Conservation (phyloP, 2,329 filamentous ascomycete genomes). For the Alternaria triticina region DNA sequence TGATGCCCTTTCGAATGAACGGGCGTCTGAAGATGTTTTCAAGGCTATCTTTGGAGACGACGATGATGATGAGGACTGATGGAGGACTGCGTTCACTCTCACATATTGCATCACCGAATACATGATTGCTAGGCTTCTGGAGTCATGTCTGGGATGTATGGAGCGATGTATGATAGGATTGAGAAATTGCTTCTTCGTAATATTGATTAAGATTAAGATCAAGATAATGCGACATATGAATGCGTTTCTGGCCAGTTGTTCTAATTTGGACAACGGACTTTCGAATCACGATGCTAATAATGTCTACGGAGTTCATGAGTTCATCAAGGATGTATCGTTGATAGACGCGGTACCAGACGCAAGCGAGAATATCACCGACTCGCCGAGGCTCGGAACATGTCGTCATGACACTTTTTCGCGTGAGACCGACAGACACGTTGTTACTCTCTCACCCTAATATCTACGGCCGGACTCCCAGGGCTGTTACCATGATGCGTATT, state of each 20-base stretch:
- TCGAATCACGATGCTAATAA: not conserved
- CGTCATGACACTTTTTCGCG: constrained; percentile 14
- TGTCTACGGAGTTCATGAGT: not conserved
- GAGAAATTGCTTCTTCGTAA: not conserved
- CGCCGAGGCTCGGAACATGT: constrained; percentile 14
- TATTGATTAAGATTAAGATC: not conserved
- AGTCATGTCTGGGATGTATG: not conserved
- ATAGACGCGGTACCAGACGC: not conserved
- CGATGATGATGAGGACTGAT: constrained; percentile 59
- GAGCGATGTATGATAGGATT: not conserved
- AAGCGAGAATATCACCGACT: constrained; percentile 4
- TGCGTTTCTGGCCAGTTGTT: not conserved
- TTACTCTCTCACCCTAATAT: not conserved
- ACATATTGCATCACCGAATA: not conserved
- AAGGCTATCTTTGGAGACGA: constrained; percentile 93
- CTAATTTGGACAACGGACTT: not conserved
- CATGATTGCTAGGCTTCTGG: not conserved
- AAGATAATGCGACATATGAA: not conserved
- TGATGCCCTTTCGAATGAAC: constrained; percentile 75
- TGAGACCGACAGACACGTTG: not conserved
- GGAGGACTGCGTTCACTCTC: not conserved
- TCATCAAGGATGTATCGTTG: not conserved
- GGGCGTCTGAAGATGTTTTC: constrained; percentile 82
- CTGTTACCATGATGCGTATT: constrained; percentile 17
- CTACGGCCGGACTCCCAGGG: not conserved